Evolutionary conservation across 768 basidiomycete species (phyloP).

Genomic region (Gloeostereum incarnatum): DNA sequence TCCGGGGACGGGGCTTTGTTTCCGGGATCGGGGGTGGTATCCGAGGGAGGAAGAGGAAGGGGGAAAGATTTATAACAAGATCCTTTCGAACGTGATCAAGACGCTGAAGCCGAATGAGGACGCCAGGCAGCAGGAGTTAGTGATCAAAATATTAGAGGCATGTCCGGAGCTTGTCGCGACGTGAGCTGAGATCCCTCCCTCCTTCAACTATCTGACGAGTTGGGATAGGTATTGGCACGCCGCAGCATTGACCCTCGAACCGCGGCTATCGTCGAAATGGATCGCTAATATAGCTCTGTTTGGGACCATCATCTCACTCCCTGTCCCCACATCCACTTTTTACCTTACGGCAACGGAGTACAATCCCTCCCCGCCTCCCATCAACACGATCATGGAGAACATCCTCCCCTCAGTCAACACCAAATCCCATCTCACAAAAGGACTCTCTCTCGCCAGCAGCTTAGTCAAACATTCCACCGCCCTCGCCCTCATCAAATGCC

Average conservation of each 20-base stretch:
- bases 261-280: constrained; percentile 85
- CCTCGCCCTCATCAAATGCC: constrained; percentile 63
- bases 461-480: constrained; percentile 86
- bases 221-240: constrained; percentile 60
- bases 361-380: constrained; percentile 49
- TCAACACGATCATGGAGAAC: constrained; percentile 64
- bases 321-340: constrained; percentile 59
- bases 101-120: constrained; percentile 86
- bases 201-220: constrained; percentile 8
- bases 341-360: constrained; percentile 28
- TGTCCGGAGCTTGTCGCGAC: constrained; percentile 84
- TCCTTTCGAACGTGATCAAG: constrained; percentile 67
- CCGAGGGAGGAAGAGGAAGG: constrained; percentile 39
- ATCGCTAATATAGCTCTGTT: constrained; percentile 83
- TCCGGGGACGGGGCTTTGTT: constrained; percentile 81
- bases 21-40: constrained; percentile 88
- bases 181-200: constrained; percentile 25
- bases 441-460: constrained; percentile 49
- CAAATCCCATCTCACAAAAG: constrained; percentile 72
- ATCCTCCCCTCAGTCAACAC: constrained; percentile 62
- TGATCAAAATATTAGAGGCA: constrained; percentile 65
- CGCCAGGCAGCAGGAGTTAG: constrained; percentile 74
- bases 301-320: constrained; percentile 67
- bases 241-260: constrained; percentile 67
- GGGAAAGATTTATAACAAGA: constrained; percentile 70